These are phyloP conservation scores for Yarrowia porcina DNA, from an alignment of 805 yeast genomes.

Conservation along the genomic window DNA sequence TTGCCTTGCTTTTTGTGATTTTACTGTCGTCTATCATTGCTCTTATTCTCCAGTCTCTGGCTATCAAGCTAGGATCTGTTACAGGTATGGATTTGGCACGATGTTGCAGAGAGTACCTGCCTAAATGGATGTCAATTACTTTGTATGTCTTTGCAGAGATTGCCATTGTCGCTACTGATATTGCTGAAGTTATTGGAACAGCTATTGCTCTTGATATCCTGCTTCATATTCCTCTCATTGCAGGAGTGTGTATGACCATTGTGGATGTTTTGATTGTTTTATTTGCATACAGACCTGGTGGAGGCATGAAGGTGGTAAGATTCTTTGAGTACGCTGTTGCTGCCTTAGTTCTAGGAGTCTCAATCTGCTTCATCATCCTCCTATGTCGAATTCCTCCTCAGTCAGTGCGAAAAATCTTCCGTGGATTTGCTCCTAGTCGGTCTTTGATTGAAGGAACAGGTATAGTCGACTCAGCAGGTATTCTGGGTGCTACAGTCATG, in stretches of 20 bases:
- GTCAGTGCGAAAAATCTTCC: slow-evolving; percentile 57
- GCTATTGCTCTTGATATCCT: slow-evolving; percentile 88
- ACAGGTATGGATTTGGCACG: slow-evolving; percentile 92
- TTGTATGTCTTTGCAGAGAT: slow-evolving; percentile 79
- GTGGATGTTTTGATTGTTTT: slow-evolving; percentile 82
- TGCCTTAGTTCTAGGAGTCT: slow-evolving; percentile 72
- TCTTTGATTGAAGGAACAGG: slow-evolving; percentile 59
- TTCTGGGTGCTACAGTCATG: slow-evolving; percentile 93
- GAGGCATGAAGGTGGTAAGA: slow-evolving; percentile 73
- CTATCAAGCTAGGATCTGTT: slow-evolving; percentile 87
- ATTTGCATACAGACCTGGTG: slow-evolving; percentile 83
- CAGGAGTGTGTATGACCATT: slow-evolving; percentile 82
- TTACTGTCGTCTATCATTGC: slow-evolving; percentile 82
- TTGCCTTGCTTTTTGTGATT: slow-evolving; percentile 72
- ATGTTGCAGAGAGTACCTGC: slow-evolving; percentile 73
- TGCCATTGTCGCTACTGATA: slow-evolving; percentile 91
- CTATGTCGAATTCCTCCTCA: slow-evolving; percentile 60
- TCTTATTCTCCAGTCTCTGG: slow-evolving; percentile 75
- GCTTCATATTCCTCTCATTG: slow-evolving; percentile 70
- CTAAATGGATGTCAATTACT: slow-evolving; percentile 47
- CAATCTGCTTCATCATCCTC: slow-evolving; percentile 78
- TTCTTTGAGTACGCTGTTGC: slow-evolving; percentile 81
- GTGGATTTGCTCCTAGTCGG: slow-evolving; percentile 61
- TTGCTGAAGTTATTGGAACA: slow-evolving; percentile 97
- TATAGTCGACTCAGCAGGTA: slow-evolving; percentile 74